Conservation (phyloP, 2,329 filamentous ascomycete genomes). For the Myriosclerotinia curreyana region DNA sequence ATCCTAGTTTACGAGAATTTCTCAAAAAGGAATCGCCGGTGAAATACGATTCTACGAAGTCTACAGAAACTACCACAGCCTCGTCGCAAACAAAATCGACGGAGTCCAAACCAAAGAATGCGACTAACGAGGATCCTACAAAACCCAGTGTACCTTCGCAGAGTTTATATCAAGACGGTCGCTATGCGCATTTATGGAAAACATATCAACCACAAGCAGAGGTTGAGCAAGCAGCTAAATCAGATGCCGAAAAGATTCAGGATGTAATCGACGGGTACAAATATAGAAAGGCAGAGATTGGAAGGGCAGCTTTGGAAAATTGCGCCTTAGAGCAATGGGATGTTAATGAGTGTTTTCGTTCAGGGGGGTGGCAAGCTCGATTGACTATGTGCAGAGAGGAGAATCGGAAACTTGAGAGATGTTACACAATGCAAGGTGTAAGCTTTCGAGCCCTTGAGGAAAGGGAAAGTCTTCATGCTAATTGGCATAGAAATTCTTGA, state of each 20-base stretch:
- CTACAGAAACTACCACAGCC: constrained; percentile 24
- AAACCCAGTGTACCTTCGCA: constrained; percentile 38
- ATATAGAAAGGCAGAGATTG: constrained; percentile 73
- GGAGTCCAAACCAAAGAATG: constrained; percentile 21
- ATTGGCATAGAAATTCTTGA: constrained; percentile 68
- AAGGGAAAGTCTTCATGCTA: constrained; percentile 3
- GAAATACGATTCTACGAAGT: constrained; percentile 41
- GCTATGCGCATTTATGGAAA: constrained; percentile 88
- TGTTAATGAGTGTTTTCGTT: constrained; percentile 77
- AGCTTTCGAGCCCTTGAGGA: constrained; percentile 33
- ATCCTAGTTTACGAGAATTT: constrained; percentile 62
- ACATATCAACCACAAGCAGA: constrained; percentile 73
- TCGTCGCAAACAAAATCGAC: constrained; percentile 18
- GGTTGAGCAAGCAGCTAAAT: constrained; percentile 66
- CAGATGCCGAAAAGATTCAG: constrained; percentile 75
- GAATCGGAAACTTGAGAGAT: constrained; percentile 75
- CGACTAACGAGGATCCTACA: constrained; percentile 20
- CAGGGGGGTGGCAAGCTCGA: constrained; percentile 63
- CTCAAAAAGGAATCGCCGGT: constrained; percentile 63
- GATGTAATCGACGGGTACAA: constrained; percentile 83
- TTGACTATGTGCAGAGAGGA: constrained; percentile 79
- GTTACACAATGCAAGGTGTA: constrained; percentile 84
- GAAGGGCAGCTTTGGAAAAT: constrained; percentile 83
- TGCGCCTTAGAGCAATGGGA: constrained; percentile 84
- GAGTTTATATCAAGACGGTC: constrained; percentile 65